These are phyloP conservation scores for Colletotrichum sp. DNA, from an alignment of 2,329 filamentous ascomycete genomes.

Conservation along the genomic window DNA sequence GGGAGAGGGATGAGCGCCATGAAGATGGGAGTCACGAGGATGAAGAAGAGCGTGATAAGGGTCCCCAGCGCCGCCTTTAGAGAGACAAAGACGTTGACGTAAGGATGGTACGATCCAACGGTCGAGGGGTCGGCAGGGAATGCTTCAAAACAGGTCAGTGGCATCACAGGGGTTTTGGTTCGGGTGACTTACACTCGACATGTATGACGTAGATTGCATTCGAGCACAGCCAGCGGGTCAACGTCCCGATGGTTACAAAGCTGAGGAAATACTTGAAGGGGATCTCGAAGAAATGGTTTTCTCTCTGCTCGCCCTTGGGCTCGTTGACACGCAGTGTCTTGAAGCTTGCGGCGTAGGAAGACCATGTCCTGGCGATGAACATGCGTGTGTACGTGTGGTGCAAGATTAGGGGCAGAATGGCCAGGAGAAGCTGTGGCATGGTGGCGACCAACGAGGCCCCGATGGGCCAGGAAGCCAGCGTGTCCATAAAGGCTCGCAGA, in stretches of 20 bases:
- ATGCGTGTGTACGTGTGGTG: not conserved
- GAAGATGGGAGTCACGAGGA: not conserved
- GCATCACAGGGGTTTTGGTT: not conserved
- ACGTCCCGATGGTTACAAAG: not conserved
- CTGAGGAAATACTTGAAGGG: not conserved
- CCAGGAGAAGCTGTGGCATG: not conserved
- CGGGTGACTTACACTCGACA: not conserved
- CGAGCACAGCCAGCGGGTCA: not conserved
- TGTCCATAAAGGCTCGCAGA: not conserved
- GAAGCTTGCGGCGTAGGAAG: not conserved
- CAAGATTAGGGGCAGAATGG: not conserved
- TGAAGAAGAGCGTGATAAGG: not conserved
- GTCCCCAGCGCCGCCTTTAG: not conserved
- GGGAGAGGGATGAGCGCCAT: not conserved
- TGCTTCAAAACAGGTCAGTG: not conserved
- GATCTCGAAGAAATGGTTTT: not conserved
- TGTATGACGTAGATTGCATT: not conserved
- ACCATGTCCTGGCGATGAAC: not conserved
- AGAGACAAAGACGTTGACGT: not conserved
- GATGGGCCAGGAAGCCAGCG: not conserved
- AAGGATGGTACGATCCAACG: not conserved
- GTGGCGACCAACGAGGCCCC: not conserved
- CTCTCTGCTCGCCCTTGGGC: not conserved
- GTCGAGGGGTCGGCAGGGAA: not conserved
- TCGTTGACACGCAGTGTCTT: not conserved